Conservation (phyloP, 1,284 basidiomycete species). For the Ceratobasidium sp. region DNA sequence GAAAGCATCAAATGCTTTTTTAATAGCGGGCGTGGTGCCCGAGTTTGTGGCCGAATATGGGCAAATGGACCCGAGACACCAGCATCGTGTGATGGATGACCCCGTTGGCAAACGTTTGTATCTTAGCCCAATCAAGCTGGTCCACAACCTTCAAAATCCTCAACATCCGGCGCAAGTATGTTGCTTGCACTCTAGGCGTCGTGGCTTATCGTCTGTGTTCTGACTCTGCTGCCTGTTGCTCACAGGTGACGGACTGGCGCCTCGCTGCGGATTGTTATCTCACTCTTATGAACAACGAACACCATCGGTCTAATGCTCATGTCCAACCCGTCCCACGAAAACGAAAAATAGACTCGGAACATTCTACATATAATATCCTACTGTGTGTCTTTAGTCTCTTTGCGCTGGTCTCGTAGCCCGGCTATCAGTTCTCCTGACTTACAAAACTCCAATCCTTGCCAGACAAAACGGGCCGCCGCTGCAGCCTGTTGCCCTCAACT, state of each 20-base stretch:
- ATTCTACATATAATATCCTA: slow-evolving; percentile 33
- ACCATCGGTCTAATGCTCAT: slow-evolving; percentile 42
- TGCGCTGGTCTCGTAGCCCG: slow-evolving; percentile 7
- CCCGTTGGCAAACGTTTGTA: slow-evolving; percentile 40
- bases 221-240: slow-evolving; percentile 9
- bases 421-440: slow-evolving; percentile 11
- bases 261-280: slow-evolving; percentile 41
- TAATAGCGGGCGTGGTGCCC: background rate
- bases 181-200: slow-evolving; percentile 22
- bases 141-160: slow-evolving; percentile 45
- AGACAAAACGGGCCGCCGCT: slow-evolving; percentile 38
- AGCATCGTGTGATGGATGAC: slow-evolving; percentile 27
- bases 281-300: slow-evolving; percentile 47
- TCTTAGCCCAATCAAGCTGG: slow-evolving; percentile 44
- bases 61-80: slow-evolving; percentile 37
- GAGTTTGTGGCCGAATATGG: slow-evolving; percentile 10
- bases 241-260: slow-evolving; percentile 44
- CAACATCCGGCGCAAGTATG: slow-evolving; percentile 47
- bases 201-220: background rate
- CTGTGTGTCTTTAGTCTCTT: slow-evolving; percentile 30
- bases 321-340: slow-evolving; percentile 37
- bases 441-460: slow-evolving; percentile 18
- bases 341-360: slow-evolving; percentile 44
- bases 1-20: background rate
- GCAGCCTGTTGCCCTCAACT: slow-evolving; percentile 42